Evolutionary conservation across 768 basidiomycete genomes (phyloP), one percentile per base, ranked within the genome.

Genomic region (Saitozyma sp.): DNA sequence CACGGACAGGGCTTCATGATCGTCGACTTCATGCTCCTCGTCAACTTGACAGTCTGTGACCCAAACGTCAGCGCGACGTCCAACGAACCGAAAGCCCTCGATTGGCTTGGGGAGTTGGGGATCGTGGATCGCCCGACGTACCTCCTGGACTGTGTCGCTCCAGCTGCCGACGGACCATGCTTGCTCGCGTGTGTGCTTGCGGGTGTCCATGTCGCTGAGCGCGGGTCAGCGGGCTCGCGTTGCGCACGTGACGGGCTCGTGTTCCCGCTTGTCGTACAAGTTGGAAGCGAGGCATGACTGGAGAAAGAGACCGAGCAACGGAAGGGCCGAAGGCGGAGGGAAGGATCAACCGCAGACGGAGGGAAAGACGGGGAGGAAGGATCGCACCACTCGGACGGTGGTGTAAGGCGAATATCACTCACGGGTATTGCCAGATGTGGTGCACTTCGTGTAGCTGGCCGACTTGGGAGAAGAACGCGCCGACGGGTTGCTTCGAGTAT

Each of bases 351-450:
- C 29, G 29, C 29, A 29, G 29, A 5, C 29, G 29, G 29, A 29
- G 5, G 29, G 29, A 29, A 29, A 29, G 29, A 29, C 29, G 29
- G 29, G 29, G 29, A 29, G 29, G 29, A 29, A 29, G 29, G 29
- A 29, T 29, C 29, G 29, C 2, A 5, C 29, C 29, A 2, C 29
- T 29, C 29, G 17, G 17, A 50, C 37, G 45, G n/a, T 8, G 2
- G 11, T 29, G 9, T 3, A 9, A 29, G 11, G 29, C 19, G 37
- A 11, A 48, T 13, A 41, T 37, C 53, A 51, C 88, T 76, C 72
- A 92, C 91, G 88, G 87, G 77, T 95, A 95, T 80, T 97, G 94
- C 95, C 95, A 98, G 81, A 97, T 85, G 81, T 97, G 95, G 77
- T 97, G 90, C 8, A 96, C 95, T 62, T 82, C 79, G 69, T 84